Percentiles rank a stretch among this genome's conserved stretches.
These are phyloP conservation scores for Perilla frutescens DNA, from an alignment of 257 asterid species.

Conservation along the genomic window DNA sequence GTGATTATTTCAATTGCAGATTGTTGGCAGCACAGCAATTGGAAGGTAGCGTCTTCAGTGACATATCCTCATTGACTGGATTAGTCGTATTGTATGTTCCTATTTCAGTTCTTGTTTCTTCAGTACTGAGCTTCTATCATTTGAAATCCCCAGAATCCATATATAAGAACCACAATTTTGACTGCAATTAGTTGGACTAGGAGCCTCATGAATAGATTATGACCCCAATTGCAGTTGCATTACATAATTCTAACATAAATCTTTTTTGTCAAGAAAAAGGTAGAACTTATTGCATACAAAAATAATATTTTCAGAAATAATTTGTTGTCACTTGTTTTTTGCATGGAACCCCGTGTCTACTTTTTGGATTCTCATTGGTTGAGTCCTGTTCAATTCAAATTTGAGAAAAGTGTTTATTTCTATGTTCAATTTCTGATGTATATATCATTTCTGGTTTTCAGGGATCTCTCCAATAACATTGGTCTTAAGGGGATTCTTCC, in stretches of 20 bases:
- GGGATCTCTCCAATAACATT: conserved; percentile 92
- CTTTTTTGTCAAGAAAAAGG: too few species aligned
- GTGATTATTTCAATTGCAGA: conserved; percentile 48
- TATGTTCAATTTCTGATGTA: conserved; percentile 5
- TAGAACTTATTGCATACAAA: too few species aligned
- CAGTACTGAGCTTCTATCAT: not conserved
- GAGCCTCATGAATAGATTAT: too few species aligned
- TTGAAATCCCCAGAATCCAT: not conserved
- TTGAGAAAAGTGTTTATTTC: not conserved
- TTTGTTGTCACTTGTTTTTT: not conserved
- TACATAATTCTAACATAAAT: too few species aligned
- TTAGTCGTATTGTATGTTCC: conserved; percentile 57
- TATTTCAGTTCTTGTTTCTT: conserved; percentile 21
- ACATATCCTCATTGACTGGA: conserved; percentile 63
- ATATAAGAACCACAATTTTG: not conserved
- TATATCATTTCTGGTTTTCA: conserved; percentile 36
- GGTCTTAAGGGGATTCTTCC: conserved; percentile 80
- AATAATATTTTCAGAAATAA: too few species aligned
- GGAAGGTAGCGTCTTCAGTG: conserved; percentile 64
- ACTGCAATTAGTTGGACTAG: too few species aligned
- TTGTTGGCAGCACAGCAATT: conserved; percentile 61
- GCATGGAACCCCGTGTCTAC: not conserved
- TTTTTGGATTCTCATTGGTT: too few species aligned
- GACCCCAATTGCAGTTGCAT: too few species aligned
- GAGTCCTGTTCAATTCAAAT: not conserved